phyloP scores from a whole-genome alignment of 495 filamentous ascomycete species.

The Chaetomidium leptoderma region DNA sequence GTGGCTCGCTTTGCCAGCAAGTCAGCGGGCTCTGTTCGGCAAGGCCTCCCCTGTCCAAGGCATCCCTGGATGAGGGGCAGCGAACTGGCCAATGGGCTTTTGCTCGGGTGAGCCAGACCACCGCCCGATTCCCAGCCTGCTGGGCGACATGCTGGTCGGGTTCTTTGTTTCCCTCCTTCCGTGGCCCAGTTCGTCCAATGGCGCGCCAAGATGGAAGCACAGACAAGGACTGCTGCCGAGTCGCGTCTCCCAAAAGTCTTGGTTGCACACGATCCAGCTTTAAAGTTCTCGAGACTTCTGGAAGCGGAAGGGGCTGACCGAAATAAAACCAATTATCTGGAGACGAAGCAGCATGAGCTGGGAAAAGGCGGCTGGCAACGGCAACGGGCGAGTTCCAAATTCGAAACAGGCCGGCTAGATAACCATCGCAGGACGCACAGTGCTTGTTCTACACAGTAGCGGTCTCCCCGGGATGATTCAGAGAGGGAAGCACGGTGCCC shows the following conservation, averaged over 20 bases:
- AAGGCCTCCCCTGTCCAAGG: constrained; percentile 16
- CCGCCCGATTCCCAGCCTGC: constrained; percentile 29
- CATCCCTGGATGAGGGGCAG: constrained; percentile 17
- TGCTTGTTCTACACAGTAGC: background rate
- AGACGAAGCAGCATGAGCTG: background rate
- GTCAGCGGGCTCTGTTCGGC: constrained; percentile 20
- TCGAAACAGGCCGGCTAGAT: background rate
- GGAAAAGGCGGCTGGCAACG: background rate
- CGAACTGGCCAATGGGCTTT: constrained; percentile 22
- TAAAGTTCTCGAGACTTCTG: background rate
- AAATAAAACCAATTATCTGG: background rate
- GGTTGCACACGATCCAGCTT: background rate
- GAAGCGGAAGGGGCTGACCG: background rate
- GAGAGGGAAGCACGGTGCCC: background rate
- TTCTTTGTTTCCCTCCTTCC: constrained; percentile 11
- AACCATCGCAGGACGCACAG: background rate
- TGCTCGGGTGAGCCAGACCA: constrained; percentile 4
- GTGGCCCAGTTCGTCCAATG: constrained; percentile 10
- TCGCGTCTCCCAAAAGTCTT: background rate
- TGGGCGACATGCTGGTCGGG: constrained; percentile 18
- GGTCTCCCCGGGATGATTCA: background rate
- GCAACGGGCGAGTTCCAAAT: background rate
- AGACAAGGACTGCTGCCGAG: background rate
- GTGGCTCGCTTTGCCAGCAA: constrained; percentile 31
- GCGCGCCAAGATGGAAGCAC: background rate